phyloP scores from a whole-genome alignment of 2,329 filamentous ascomycete species.

The Chaetomium olivaceum region DNA sequence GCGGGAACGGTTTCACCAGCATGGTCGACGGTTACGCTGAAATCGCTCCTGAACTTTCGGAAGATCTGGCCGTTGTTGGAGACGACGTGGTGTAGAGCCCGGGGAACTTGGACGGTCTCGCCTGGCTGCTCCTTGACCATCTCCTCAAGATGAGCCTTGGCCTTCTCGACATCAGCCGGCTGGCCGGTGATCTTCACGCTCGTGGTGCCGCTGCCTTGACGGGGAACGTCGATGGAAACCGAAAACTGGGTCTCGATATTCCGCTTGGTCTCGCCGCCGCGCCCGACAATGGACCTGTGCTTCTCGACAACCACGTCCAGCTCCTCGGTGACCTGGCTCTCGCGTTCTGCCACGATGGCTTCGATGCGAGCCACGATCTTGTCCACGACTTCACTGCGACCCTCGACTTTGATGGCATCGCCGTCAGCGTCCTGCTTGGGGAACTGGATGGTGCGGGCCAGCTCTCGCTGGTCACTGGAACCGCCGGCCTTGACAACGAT shows the following conservation, averaged over 20 bases:
- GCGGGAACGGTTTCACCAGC: constrained; percentile 74
- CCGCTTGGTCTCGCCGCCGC: constrained; percentile 83
- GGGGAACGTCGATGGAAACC: constrained; percentile 85
- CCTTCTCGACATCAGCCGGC: constrained; percentile 75
- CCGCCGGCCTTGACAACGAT: constrained; percentile 88
- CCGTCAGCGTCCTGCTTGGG: constrained; percentile 83
- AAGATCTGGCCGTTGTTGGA: constrained; percentile 92
- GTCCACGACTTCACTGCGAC: constrained; percentile 78
- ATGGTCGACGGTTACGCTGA: constrained; percentile 89
- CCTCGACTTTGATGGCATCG: constrained; percentile 84
- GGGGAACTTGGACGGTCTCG: constrained; percentile 82
- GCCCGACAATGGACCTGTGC: constrained; percentile 87
- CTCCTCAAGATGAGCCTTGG: constrained; percentile 78
- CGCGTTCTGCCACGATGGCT: constrained; percentile 76
- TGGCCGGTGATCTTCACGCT: constrained; percentile 84
- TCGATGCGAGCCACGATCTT: constrained; percentile 84
- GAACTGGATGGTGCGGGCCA: constrained; percentile 91
- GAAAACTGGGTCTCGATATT: constrained; percentile 83
- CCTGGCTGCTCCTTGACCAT: constrained; percentile 84
- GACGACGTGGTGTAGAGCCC: constrained; percentile 78
- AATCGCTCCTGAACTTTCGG: constrained; percentile 81
- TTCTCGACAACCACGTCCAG: constrained; percentile 86
- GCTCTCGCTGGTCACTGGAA: constrained; percentile 77
- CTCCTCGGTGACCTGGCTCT: constrained; percentile 75
- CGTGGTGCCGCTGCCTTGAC: constrained; percentile 80